Evolutionary conservation across 305 asterid species (phyloP).

Genomic region (Solanum hybrid): DNA sequence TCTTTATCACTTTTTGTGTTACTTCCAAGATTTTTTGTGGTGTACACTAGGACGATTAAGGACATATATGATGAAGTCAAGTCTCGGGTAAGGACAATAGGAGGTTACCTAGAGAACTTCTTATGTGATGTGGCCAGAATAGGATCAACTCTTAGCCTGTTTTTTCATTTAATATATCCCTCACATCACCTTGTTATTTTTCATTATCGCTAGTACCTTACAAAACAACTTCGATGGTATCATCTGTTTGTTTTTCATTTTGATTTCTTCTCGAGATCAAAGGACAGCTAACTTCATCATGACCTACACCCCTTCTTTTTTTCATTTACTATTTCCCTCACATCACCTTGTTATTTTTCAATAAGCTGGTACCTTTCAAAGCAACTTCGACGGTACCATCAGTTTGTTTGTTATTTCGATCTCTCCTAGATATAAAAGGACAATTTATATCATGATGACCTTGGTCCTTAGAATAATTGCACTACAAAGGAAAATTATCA

Average conservation of each 20-base stretch:
- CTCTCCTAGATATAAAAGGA: neutral
- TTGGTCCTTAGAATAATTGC: neutral
- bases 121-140: neutral
- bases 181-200: neutral
- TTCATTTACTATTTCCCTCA: neutral
- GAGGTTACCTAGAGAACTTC: neutral
- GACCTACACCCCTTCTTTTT: neutral
- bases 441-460: neutral
- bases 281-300: neutral
- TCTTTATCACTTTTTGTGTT: neutral
- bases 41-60: neutral
- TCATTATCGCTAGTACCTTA: neutral
- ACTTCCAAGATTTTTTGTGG: neutral
- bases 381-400: neutral
- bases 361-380: neutral
- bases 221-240: neutral
- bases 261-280: neutral
- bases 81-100: neutral
- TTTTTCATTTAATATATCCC: neutral
- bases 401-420: neutral
- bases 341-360: neutral
- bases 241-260: neutral
- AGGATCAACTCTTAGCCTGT: neutral
- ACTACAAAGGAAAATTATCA: neutral
- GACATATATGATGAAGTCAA: neutral